These are phyloP conservation scores for Neurospora sp. DNA, from an alignment of 495 filamentous ascomycete species.

Conservation along the genomic window DNA sequence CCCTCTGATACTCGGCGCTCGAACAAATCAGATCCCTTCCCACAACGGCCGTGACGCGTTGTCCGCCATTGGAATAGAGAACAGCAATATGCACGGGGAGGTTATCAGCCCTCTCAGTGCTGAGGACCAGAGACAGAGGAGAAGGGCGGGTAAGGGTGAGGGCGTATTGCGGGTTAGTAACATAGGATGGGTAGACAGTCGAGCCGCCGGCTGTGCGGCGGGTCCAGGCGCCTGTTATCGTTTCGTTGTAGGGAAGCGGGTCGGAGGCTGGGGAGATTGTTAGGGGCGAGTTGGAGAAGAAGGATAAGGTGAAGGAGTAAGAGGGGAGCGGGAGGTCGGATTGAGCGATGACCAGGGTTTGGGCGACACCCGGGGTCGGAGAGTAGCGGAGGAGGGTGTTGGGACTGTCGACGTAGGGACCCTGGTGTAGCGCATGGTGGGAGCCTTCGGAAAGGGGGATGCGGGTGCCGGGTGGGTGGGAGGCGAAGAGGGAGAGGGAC, in stretches of 20 bases:
- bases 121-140: slow-evolving; percentile 59
- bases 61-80: slow-evolving; percentile 57
- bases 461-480: slow-evolving; percentile 47
- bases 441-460: slow-evolving; percentile 58
- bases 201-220: slow-evolving; percentile 74
- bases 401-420: slow-evolving; percentile 86
- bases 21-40: slow-evolving; percentile 68
- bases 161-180: slow-evolving; percentile 76
- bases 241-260: slow-evolving; percentile 43
- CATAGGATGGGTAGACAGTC: slow-evolving; percentile 60
- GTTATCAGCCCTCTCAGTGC: slow-evolving; percentile 39
- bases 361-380: slow-evolving; percentile 43
- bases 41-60: slow-evolving; percentile 54
- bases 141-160: slow-evolving; percentile 47
- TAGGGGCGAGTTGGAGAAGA: slow-evolving; percentile 56
- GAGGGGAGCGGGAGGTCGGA: slow-evolving; percentile 57
- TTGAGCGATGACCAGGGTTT: slow-evolving; percentile 73
- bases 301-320: slow-evolving; percentile 77
- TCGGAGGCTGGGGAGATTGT: slow-evolving; percentile 49
- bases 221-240: slow-evolving; percentile 59
- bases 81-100: slow-evolving; percentile 77
- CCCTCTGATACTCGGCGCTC: slow-evolving; percentile 75
- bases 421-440: slow-evolving; percentile 45
- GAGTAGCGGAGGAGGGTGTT: slow-evolving; percentile 78
- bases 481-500: slow-evolving; percentile 69